These are phyloP conservation scores for Ascodesmis nigricans DNA, from an alignment of 495 filamentous ascomycete genomes.

Conservation along the genomic window DNA sequence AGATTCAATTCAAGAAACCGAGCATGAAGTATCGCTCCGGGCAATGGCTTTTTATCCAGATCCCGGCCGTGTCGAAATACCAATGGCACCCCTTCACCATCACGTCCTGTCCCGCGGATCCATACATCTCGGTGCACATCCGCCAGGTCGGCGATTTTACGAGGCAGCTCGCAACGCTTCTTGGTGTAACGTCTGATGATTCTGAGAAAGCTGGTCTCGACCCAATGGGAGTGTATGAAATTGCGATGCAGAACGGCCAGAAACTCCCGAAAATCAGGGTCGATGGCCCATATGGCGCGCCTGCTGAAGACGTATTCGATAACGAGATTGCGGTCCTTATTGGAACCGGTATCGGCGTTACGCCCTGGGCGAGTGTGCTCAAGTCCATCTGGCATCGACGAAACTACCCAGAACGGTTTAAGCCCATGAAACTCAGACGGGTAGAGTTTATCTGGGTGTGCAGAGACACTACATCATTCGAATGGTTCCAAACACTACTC, in stretches of 20 bases:
- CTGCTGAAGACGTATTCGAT: constrained; percentile 91
- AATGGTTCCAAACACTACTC: constrained; percentile 94
- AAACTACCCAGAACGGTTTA: constrained; percentile 44
- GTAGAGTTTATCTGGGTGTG: constrained; percentile 99
- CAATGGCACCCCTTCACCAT: constrained; percentile 99
- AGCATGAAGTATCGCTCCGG: constrained; percentile 96
- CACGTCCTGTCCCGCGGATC: constrained; percentile 90
- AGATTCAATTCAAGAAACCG: constrained; percentile 90
- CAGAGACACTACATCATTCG: constrained; percentile 85
- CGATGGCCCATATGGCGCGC: constrained; percentile 91
- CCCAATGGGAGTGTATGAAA: constrained; percentile 91
- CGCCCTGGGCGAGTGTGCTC: constrained; percentile 88
- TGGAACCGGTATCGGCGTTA: constrained; percentile 93
- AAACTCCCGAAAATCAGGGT: constrained; percentile 73
- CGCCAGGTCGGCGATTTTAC: constrained; percentile 96
- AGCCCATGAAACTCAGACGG: constrained; percentile 65
- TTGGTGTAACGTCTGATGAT: constrained; percentile 61
- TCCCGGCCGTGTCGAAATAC: constrained; percentile 61
- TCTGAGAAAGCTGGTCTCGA: constrained; percentile 68
- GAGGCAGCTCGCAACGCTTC: constrained; percentile 62
- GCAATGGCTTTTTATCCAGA: constrained; percentile 91
- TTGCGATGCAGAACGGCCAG: constrained; percentile 82
- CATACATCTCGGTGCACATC: constrained; percentile 81
- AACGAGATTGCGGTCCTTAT: constrained; percentile 96
- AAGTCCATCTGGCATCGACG: constrained; percentile 98